Percentiles rank a stretch among this genome's conserved stretches.
Conservation (phyloP, 2,329 filamentous ascomycete species). For the Gremmenia infestans region DNA sequence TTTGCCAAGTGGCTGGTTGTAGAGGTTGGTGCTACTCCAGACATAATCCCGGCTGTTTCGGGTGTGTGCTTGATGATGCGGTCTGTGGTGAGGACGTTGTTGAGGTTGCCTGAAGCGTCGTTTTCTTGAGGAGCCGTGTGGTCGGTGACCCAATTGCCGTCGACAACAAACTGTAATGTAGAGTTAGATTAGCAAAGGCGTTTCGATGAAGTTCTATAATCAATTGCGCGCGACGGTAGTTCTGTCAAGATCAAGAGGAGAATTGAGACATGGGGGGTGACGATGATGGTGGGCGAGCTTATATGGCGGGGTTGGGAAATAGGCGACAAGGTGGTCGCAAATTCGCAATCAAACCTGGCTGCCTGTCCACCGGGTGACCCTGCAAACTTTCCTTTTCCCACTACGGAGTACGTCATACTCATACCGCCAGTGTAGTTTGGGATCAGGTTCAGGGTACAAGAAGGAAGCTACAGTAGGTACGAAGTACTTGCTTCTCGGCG, state of each 20-base stretch:
- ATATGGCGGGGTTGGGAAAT: conserved; percentile 25
- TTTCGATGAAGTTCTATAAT: background rate
- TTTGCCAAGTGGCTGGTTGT: conserved; percentile 68
- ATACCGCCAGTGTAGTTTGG: background rate
- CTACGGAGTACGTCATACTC: conserved; percentile 20
- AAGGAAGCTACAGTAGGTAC: conserved; percentile 6
- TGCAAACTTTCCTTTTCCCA: conserved; percentile 8
- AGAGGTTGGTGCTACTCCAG: conserved; percentile 63
- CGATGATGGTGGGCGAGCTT: background rate
- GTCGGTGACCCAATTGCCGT: conserved; percentile 85
- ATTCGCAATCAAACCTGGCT: too few relatives aligned
- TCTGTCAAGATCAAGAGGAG: background rate
- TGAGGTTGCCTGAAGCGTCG: conserved; percentile 79
- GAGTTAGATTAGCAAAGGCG: conserved; percentile 2
- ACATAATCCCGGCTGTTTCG: conserved; percentile 49
- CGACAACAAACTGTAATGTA: conserved; percentile 75
- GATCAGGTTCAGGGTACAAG: background rate
- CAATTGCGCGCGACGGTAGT: background rate
- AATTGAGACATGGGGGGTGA: too few relatives aligned
- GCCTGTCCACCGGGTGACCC: background rate
- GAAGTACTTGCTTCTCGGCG: background rate
- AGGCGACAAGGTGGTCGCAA: conserved; percentile 14
- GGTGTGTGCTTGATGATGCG: conserved; percentile 53
- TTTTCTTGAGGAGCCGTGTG: conserved; percentile 74
- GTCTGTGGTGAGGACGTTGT: conserved; percentile 82